Base-by-base conservation (phyloP, 2,329 filamentous ascomycete species). In the Nannizziopsis arthrosporioides region DNA sequence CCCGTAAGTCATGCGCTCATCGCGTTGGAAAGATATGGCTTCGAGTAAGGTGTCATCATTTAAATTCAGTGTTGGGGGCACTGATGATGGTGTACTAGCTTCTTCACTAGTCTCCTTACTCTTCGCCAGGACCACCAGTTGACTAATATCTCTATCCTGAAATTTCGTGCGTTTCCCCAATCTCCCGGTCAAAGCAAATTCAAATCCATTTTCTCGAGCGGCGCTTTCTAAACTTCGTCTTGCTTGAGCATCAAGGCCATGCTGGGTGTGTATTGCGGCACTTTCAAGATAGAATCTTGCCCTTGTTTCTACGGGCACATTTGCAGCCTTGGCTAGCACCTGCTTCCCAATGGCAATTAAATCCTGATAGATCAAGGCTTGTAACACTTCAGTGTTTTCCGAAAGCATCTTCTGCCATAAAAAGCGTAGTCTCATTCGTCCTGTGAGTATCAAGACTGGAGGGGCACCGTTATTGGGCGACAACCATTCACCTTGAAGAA, bases 41-140 rank as follows among this genome's bases (percentile, higher is more conserved):
- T 98, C 92, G 1, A 96, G 73, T 0, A 98, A 73, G 0, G 92
- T 96, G 61, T 98, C 92, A 57, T 98, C 85, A 60, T 96, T 93
- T 2, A 96, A 70, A 32, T 84, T 76, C 11, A 96, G 64, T 2
- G 82, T 81, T 56, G 82, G 76, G 0, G 88, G 87, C 38, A 65
- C 68, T 27, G 27, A 44, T 48, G 14, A 46, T 35, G 6, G 51
- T 43, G 5, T 52, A 55, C 3, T 58, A 47, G 1, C 55, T 57
- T 19, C 57, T 55, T 0, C 67, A 61, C 18, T 69, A 67, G 5
- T 71, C 22, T 15, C 17, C 30, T 38, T 72, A 61, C 89, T 95
- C 63, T 80, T 87, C 0, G 92, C 92, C 27, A 96, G 70, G 2
- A 98, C 86, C 1, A 98, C 84, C 22, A 98, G 73, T 64, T 98